Evolutionary conservation across 2,329 filamentous ascomycete genomes (phyloP).

Genomic region (Cordyceps militaris): DNA sequence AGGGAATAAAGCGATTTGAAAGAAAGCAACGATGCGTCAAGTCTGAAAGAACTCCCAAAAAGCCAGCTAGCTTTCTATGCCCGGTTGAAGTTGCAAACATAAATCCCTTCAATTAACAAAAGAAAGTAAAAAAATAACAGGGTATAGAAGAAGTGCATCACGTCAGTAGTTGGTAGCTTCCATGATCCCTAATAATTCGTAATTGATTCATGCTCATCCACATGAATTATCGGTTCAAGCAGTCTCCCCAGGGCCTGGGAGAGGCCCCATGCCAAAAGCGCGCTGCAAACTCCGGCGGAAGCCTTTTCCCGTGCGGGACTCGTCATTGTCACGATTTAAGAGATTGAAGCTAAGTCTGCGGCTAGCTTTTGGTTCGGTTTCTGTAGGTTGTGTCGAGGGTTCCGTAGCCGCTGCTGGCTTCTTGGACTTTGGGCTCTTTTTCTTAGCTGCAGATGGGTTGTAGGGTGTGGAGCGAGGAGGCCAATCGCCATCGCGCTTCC

Average conservation of each 20-base stretch:
- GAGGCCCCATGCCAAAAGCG: slow-evolving; percentile 34
- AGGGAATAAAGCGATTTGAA: neutral
- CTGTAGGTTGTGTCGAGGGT: slow-evolving; percentile 11
- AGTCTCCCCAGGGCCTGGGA: slow-evolving; percentile 10
- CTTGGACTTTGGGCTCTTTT: slow-evolving; percentile 35
- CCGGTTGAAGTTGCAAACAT: neutral
- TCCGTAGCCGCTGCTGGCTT: slow-evolving; percentile 19
- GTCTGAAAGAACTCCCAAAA: neutral
- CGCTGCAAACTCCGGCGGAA: slow-evolving; percentile 40
- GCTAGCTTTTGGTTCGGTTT: slow-evolving; percentile 23
- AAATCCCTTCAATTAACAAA: neutral
- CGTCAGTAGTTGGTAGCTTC: neutral
- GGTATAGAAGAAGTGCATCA: neutral
- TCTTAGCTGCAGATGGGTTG: slow-evolving; percentile 28
- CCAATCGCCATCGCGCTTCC: slow-evolving; percentile 93
- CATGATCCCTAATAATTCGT: neutral
- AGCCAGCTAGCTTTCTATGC: neutral
- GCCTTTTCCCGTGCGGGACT: slow-evolving; percentile 29
- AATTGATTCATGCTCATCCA: neutral
- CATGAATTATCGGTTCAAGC: neutral
- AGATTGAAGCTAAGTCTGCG: slow-evolving; percentile 43
- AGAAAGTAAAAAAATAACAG: neutral
- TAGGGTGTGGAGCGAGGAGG: slow-evolving; percentile 51
- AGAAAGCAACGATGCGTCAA: neutral
- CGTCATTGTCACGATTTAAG: slow-evolving; percentile 32